These are phyloP conservation scores for Erodium chrysanthum DNA, from an alignment of 441 rosid genomes.

Conservation along the genomic window DNA sequence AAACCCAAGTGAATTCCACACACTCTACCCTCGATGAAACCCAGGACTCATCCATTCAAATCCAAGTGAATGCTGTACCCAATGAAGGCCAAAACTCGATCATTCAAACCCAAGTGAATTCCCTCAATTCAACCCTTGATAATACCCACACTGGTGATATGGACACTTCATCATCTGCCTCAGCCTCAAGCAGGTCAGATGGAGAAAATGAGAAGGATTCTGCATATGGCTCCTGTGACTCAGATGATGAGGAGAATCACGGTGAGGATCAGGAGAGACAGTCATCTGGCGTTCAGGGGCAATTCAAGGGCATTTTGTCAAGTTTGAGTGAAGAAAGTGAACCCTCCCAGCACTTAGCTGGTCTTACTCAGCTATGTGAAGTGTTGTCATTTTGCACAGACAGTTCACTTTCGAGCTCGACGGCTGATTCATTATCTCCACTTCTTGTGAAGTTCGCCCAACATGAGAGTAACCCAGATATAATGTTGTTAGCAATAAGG, in stretches of 20 bases:
- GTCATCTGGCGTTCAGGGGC: slow-evolving; percentile 34
- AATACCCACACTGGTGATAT: slow-evolving; percentile 31
- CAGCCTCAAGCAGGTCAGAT: slow-evolving; percentile 69
- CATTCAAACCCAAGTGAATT: neutral
- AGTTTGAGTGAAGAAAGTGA: slow-evolving; percentile 50
- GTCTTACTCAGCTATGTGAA: slow-evolving; percentile 83
- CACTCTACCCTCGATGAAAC: neutral
- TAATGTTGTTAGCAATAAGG: slow-evolving; percentile 75
- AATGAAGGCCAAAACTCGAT: neutral
- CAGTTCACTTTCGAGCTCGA: slow-evolving; percentile 54
- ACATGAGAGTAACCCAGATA: slow-evolving; percentile 52
- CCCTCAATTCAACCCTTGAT: neutral
- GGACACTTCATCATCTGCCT: slow-evolving; percentile 85
- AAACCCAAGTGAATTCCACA: slow-evolving; percentile 3
- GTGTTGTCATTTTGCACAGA: slow-evolving; percentile 80
- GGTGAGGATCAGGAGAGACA: slow-evolving; percentile 42
- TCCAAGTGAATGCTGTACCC: neutral
- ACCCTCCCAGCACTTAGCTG: slow-evolving; percentile 49
- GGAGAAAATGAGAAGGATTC: slow-evolving; percentile 71
- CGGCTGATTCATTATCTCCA: slow-evolving; percentile 69
- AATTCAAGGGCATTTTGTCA: slow-evolving; percentile 47
- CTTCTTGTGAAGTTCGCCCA: slow-evolving; percentile 66
- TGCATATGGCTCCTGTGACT: slow-evolving; percentile 74
- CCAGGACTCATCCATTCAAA: slow-evolving; percentile 1
- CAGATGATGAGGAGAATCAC: slow-evolving; percentile 48